phyloP scores from a whole-genome alignment of 2,329 filamentous ascomycete genomes.

The Akanthomyces lecanii region DNA sequence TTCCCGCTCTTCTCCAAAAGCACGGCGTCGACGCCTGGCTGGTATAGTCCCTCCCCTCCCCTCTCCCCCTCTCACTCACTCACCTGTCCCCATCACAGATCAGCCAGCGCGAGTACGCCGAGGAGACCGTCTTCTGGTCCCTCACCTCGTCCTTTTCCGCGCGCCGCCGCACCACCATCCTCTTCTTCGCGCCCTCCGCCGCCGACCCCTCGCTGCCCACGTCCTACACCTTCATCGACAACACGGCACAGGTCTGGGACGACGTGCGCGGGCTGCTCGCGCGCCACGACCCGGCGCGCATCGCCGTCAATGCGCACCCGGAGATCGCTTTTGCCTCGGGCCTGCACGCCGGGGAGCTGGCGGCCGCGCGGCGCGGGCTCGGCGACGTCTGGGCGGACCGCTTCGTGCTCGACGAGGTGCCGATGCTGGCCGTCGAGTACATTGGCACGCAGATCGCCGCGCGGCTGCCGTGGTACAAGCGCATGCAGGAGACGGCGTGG shows the following conservation, averaged over 20 bases:
- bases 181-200: conserved; percentile 43
- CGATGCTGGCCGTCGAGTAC: conserved; percentile 44
- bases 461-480: conserved; percentile 39
- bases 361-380: conserved; percentile 31
- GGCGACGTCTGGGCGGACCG: conserved; percentile 35
- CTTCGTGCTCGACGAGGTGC: conserved; percentile 34
- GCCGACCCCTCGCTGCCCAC: conserved; percentile 23
- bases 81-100: conserved; percentile 29
- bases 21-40: conserved; percentile 47
- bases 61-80: neutral
- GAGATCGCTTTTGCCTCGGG: conserved; percentile 45
- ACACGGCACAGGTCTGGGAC: conserved; percentile 40
- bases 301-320: conserved; percentile 42
- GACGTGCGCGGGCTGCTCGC: conserved; percentile 36
- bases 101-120: conserved; percentile 48
- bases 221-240: conserved; percentile 43
- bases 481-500: conserved; percentile 48
- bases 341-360: conserved; percentile 44
- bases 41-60: conserved; percentile 23
- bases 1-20: conserved; percentile 40
- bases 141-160: conserved; percentile 47
- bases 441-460: conserved; percentile 40
- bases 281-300: conserved; percentile 31
- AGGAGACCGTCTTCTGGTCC: conserved; percentile 49
- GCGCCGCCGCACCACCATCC: conserved; percentile 44